A percentile compares a stretch with the other conserved stretches of the same genome.
Evolutionary conservation across 306 rosid species (phyloP).

Genomic region (Canavalia ensiformis): DNA sequence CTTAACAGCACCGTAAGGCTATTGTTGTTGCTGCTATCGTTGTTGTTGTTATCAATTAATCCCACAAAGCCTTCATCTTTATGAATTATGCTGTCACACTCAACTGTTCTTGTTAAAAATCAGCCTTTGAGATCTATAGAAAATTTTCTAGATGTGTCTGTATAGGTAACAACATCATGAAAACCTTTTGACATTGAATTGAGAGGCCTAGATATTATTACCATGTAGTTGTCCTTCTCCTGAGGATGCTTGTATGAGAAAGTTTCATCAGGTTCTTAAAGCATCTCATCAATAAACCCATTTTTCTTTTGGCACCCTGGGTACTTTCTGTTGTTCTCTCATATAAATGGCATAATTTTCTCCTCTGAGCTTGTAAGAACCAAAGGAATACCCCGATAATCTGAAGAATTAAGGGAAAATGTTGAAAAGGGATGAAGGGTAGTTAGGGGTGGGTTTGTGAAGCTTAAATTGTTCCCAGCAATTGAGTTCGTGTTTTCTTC

Average conservation of each 20-base stretch:
- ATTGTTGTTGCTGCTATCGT: too few relatives aligned
- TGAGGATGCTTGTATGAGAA: neutral
- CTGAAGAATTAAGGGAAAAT: neutral
- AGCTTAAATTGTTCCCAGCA: neutral
- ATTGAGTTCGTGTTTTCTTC: neutral
- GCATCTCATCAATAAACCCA: neutral
- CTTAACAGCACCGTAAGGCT: too few relatives aligned
- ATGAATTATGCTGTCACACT: neutral
- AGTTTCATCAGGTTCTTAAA: neutral
- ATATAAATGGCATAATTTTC: neutral
- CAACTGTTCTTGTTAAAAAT: neutral
- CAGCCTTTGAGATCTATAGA: neutral
- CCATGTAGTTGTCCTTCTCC: neutral
- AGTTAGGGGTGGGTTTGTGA: slow-evolving; percentile 4
- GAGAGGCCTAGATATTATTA: neutral
- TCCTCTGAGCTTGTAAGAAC: neutral
- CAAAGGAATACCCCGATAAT: neutral
- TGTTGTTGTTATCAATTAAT: too few relatives aligned
- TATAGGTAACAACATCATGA: neutral
- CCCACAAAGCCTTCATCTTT: neutral
- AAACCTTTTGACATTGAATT: neutral
- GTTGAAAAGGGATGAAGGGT: slow-evolving; percentile 28
- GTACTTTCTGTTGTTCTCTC: neutral
- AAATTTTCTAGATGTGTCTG: neutral
- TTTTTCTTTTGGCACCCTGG: neutral